A percentile compares a stretch with the other conserved stretches of the same genome.
phyloP scores from a whole-genome alignment of 2,329 filamentous ascomycete species.

The Thyridium curvatum region DNA sequence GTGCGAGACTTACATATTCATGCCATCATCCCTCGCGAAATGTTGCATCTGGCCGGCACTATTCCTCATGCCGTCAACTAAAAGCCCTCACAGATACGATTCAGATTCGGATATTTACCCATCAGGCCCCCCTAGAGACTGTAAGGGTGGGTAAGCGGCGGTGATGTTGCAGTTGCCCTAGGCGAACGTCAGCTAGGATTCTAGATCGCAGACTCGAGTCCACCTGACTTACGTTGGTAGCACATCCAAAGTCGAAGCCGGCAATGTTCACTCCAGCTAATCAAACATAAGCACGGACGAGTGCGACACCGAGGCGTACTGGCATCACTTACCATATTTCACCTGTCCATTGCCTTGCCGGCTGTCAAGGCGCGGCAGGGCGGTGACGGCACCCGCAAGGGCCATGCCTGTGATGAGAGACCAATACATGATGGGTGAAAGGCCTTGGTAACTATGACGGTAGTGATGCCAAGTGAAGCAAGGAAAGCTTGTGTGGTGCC shows the following conservation, averaged over 20 bases:
- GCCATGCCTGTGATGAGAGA: slow-evolving; percentile 1
- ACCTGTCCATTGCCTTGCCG: too few relatives aligned
- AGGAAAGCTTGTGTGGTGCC: too few relatives aligned
- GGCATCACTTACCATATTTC: too few relatives aligned
- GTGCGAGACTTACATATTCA: slow-evolving; percentile 49
- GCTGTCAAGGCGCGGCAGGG: not conserved
- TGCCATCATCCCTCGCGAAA: slow-evolving; percentile 43
- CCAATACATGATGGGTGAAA: not conserved
- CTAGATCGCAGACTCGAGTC: not conserved
- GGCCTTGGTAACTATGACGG: not conserved
- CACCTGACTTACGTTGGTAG: slow-evolving; percentile 21
- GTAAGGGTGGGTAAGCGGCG: slow-evolving; percentile 21
- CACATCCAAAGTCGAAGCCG: slow-evolving; percentile 41
- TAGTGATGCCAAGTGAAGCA: not conserved
- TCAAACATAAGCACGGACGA: not conserved
- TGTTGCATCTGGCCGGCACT: slow-evolving; percentile 46
- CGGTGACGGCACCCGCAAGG: slow-evolving; percentile 1
- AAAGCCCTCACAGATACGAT: too few relatives aligned
- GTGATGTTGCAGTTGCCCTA: slow-evolving; percentile 27
- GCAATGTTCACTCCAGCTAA: slow-evolving; percentile 33
- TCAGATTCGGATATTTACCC: slow-evolving; percentile 13
- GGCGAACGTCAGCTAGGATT: not conserved
- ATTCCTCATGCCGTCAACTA: slow-evolving; percentile 7
- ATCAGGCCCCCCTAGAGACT: slow-evolving; percentile 19
- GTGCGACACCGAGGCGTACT: too few relatives aligned